Conservation (phyloP, 2,329 filamentous ascomycete genomes). For the Seiridium unicorne region DNA sequence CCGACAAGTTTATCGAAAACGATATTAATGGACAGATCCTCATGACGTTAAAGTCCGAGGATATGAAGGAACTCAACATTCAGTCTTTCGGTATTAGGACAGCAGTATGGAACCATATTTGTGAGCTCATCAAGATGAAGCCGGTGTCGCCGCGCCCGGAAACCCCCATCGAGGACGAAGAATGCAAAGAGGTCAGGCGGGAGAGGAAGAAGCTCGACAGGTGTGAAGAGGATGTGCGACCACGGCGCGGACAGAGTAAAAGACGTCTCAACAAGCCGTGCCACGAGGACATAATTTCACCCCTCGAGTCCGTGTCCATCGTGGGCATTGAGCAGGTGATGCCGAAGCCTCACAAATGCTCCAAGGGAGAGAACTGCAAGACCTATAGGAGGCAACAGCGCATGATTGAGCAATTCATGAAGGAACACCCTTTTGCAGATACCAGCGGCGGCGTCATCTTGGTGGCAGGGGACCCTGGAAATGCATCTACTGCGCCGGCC, state of each 20-base stretch:
- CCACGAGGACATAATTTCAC: slow-evolving; percentile 67
- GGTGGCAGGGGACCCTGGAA: slow-evolving; percentile 76
- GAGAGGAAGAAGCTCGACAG: slow-evolving; percentile 41
- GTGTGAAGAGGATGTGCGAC: slow-evolving; percentile 24
- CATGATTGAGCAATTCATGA: slow-evolving; percentile 71
- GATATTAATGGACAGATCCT: slow-evolving; percentile 89
- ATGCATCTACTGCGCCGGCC: slow-evolving; percentile 62
- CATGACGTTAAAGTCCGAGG: slow-evolving; percentile 88
- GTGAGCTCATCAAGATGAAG: slow-evolving; percentile 60
- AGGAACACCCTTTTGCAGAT: slow-evolving; percentile 69
- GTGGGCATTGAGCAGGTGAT: slow-evolving; percentile 89
- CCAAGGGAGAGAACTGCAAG: slow-evolving; percentile 80
- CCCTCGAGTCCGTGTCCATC: slow-evolving; percentile 83
- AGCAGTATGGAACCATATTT: slow-evolving; percentile 77
- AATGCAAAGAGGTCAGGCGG: slow-evolving; percentile 47
- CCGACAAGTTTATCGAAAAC: slow-evolving; percentile 85
- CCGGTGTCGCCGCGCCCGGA: slow-evolving; percentile 50
- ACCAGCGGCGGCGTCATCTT: slow-evolving; percentile 67
- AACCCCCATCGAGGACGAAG: slow-evolving; percentile 61
- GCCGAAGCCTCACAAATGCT: slow-evolving; percentile 80
- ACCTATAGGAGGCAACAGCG: slow-evolving; percentile 82
- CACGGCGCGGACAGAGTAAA: slow-evolving; percentile 28
- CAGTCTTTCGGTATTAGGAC: slow-evolving; percentile 79
- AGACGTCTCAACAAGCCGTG: slow-evolving; percentile 30
- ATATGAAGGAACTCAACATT: slow-evolving; percentile 78